phyloP scores from a whole-genome alignment of 306 rosid genomes.

The Erythrophleum fordii region DNA sequence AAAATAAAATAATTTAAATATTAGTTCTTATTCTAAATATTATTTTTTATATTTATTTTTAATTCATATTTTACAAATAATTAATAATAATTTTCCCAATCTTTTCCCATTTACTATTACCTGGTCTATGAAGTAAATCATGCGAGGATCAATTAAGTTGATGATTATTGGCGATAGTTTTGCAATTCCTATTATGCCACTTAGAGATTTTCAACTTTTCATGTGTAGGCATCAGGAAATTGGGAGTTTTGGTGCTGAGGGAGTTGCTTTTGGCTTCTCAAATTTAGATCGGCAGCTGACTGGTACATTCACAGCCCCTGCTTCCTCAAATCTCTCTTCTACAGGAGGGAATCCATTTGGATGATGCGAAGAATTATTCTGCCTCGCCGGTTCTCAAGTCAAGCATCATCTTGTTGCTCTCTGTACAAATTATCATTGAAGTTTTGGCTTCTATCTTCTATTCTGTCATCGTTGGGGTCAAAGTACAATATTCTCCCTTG shows the following conservation, averaged over 20 bases:
- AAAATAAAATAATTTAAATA: too few relatives aligned
- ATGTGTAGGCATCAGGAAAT: conserved; percentile 68
- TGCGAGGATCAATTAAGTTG: conserved; percentile 19
- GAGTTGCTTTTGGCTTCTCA: conserved; percentile 58
- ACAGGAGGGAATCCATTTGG: conserved; percentile 87
- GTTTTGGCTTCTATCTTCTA: conserved; percentile 46
- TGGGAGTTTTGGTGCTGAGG: conserved; percentile 52
- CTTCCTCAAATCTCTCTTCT: conserved; percentile 64
- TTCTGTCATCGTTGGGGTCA: conserved; percentile 30
- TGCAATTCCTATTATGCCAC: not conserved
- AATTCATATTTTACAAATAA: too few relatives aligned
- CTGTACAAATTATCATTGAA: conserved; percentile 55
- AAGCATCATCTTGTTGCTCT: conserved; percentile 56
- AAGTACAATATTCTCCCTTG: conserved; percentile 37
- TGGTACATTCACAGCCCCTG: conserved; percentile 60
- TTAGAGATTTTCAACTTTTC: conserved; percentile 23
- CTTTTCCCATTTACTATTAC: too few relatives aligned
- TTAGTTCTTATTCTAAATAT: too few relatives aligned
- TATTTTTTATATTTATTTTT: too few relatives aligned
- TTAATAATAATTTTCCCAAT: too few relatives aligned
- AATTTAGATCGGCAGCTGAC: conserved; percentile 52
- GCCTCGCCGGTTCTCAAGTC: conserved; percentile 32
- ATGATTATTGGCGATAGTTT: conserved; percentile 11
- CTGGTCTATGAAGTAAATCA: conserved; percentile 24
- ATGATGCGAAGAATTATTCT: conserved; percentile 37